phyloP scores from a whole-genome alignment of 129 eudicot species.

The Arctium lappa region DNA sequence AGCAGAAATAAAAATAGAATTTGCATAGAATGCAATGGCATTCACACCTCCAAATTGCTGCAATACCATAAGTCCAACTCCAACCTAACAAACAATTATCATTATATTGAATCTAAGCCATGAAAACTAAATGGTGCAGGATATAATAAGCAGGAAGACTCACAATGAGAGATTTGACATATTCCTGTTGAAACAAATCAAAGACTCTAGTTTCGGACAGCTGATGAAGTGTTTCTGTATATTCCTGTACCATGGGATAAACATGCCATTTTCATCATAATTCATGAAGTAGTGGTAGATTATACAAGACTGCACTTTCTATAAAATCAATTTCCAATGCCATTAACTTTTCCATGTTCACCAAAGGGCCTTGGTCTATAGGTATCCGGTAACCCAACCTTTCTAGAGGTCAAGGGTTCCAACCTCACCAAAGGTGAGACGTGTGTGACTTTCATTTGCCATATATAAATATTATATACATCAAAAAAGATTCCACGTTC shows the following conservation, averaged over 20 bases:
- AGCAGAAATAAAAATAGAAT: slow-evolving; percentile 72
- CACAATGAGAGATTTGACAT: slow-evolving; percentile 68
- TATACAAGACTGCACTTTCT: too few relatives aligned
- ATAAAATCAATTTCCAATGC: too few relatives aligned
- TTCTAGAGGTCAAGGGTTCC: too few relatives aligned
- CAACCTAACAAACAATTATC: slow-evolving; percentile 47
- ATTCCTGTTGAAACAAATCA: slow-evolving; percentile 67
- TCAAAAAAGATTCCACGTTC: too few relatives aligned
- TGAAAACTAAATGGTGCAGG: not conserved
- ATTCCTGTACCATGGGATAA: slow-evolving; percentile 49
- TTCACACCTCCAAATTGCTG: slow-evolving; percentile 90
- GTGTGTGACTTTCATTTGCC: too few relatives aligned
- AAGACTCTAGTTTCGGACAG: slow-evolving; percentile 39
- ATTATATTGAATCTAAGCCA: not conserved
- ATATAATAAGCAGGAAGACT: slow-evolving; percentile 12
- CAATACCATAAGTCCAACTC: slow-evolving; percentile 84
- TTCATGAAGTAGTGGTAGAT: not conserved
- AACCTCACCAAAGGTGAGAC: too few relatives aligned
- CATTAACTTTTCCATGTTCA: too few relatives aligned
- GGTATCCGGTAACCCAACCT: too few relatives aligned
- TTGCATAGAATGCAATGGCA: slow-evolving; percentile 77
- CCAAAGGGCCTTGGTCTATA: too few relatives aligned
- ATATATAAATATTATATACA: too few relatives aligned
- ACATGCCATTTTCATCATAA: not conserved
- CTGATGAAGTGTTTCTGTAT: slow-evolving; percentile 61